Evolutionary conservation across 345 rosid species (phyloP).

Genomic region (Brassica juncea): DNA sequence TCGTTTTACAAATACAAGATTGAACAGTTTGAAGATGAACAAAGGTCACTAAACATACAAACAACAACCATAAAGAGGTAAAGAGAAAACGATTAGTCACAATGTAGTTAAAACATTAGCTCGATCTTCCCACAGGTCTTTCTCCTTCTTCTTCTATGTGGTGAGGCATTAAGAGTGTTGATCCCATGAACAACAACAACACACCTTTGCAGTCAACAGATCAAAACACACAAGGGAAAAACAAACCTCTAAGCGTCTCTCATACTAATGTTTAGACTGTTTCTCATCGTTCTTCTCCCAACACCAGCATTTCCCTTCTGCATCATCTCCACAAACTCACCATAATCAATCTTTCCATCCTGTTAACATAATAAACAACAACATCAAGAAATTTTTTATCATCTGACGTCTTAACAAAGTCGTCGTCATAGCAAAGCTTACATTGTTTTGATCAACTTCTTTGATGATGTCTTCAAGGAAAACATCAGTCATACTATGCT

Average conservation of each 20-base stretch:
- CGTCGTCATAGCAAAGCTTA: slow-evolving; percentile 37
- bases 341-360: slow-evolving; percentile 97
- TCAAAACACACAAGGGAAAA: not conserved
- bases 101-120: slow-evolving; percentile 23
- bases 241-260: slow-evolving; percentile 50
- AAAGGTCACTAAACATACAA: slow-evolving; percentile 27
- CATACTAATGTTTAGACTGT: slow-evolving; percentile 94
- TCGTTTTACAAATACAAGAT: slow-evolving; percentile 17
- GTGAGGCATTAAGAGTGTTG: slow-evolving; percentile 17
- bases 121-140: slow-evolving; percentile 9
- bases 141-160: slow-evolving; percentile 5
- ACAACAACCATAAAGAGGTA: slow-evolving; percentile 4
- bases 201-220: slow-evolving; percentile 10
- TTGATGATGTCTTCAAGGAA: slow-evolving; percentile 87
- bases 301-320: slow-evolving; percentile 90
- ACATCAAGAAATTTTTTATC: not conserved
- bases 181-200: not conserved
- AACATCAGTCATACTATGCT: slow-evolving; percentile 91
- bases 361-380: slow-evolving; percentile 18
- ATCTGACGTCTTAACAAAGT: not conserved
- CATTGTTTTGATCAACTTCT: slow-evolving; percentile 98
- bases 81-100: slow-evolving; percentile 9
- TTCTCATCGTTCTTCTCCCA: slow-evolving; percentile 97
- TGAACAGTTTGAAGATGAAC: slow-evolving; percentile 18
- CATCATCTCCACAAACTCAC: slow-evolving; percentile 99